Evolutionary conservation across 441 rosid genomes (phyloP).

Genomic region (Eruca vesicaria): DNA sequence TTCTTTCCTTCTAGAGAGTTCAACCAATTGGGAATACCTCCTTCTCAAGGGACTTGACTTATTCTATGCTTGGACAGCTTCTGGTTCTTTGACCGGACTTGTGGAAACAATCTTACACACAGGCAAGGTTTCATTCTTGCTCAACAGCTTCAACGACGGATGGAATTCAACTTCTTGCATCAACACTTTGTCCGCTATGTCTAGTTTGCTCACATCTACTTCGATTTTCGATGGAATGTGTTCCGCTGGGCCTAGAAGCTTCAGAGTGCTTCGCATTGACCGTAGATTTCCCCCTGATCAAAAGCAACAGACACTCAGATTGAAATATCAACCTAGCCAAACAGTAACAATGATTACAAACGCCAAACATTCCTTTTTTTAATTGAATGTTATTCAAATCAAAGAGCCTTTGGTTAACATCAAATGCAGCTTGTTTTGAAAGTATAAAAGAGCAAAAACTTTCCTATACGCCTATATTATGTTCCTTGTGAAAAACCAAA

Average conservation of each 20-base stretch:
- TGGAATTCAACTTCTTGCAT: constrained; percentile 63
- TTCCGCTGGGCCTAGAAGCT: constrained; percentile 65
- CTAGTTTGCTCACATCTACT: constrained; percentile 80
- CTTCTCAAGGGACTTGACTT: not conserved
- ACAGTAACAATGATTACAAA: not conserved
- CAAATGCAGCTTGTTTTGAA: too few species aligned
- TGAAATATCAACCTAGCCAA: not conserved
- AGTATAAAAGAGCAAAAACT: too few species aligned
- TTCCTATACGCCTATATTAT: too few species aligned
- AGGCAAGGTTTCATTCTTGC: constrained; percentile 69
- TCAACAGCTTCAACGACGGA: constrained; percentile 70
- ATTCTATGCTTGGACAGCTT: constrained; percentile 32
- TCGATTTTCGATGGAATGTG: constrained; percentile 80
- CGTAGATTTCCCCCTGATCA: constrained; percentile 59
- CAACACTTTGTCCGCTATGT: constrained; percentile 65
- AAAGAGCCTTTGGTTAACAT: too few species aligned
- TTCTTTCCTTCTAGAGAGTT: not conserved
- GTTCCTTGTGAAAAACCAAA: too few species aligned
- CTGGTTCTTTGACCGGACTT: constrained; percentile 33
- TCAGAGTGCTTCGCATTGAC: constrained; percentile 50
- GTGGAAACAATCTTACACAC: constrained; percentile 69
- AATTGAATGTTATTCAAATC: too few species aligned
- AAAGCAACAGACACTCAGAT: not conserved
- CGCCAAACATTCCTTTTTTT: too few species aligned
- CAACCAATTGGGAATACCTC: not conserved